These are phyloP conservation scores for Urochloa ruziziensis DNA, from an alignment of 176 grass and related monocot genomes.

Conservation along the genomic window DNA sequence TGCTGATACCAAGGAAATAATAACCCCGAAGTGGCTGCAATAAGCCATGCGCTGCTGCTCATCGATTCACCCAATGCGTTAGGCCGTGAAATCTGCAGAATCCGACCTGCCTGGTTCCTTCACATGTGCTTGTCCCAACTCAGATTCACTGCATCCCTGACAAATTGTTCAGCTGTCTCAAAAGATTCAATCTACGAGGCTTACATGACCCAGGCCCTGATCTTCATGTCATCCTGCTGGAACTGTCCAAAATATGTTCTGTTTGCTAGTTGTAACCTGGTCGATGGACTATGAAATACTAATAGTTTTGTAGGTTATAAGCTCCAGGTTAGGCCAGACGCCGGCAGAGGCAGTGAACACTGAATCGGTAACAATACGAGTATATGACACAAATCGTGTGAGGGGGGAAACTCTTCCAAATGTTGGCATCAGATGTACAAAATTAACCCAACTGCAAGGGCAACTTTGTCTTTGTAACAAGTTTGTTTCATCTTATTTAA, in stretches of 20 bases:
- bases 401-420: not conserved
- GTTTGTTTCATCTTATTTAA: slow-evolving; percentile 6
- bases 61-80: not conserved
- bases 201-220: not conserved
- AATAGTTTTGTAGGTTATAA: not conserved
- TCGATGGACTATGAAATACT: not conserved
- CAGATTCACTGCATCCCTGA: not conserved
- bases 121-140: slow-evolving; percentile 25
- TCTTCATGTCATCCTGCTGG: not conserved
- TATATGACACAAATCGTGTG: too few relatives aligned
- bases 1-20: not conserved
- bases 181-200: slow-evolving; percentile 20
- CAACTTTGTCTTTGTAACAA: not conserved
- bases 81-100: slow-evolving; percentile 4
- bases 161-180: slow-evolving; percentile 21
- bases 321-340: not conserved
- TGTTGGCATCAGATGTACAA: not conserved
- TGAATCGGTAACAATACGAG: too few relatives aligned
- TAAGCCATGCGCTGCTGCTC: not conserved
- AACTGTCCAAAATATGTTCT: not conserved
- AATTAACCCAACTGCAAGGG: not conserved
- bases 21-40: not conserved
- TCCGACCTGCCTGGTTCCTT: not conserved
- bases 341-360: not conserved
- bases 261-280: not conserved